A percentile compares a stretch with the other conserved stretches of the same genome.
Evolutionary conservation across 768 basidiomycete species (phyloP).

Genomic region (Tylopilus subfusipes): DNA sequence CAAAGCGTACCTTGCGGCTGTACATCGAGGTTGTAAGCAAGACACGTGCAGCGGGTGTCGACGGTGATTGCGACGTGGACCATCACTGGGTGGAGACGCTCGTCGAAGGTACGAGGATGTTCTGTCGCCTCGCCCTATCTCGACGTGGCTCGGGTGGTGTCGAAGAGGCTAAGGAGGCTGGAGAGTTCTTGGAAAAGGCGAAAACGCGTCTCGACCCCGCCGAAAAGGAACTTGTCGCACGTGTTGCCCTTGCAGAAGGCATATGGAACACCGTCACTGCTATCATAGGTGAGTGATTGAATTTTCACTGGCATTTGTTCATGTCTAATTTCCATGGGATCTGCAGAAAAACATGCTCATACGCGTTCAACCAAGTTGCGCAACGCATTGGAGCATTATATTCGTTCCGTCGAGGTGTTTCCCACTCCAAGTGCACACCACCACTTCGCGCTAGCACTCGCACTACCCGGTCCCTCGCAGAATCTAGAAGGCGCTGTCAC

Average conservation of each 20-base stretch:
- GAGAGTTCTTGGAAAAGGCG: conserved; percentile 56
- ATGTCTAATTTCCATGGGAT: neutral
- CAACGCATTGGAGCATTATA: conserved; percentile 50
- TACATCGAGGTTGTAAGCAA: conserved; percentile 86
- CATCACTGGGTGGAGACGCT: conserved; percentile 72
- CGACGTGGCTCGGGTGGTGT: conserved; percentile 40
- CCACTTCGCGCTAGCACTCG: conserved; percentile 75
- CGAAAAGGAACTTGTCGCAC: conserved; percentile 53
- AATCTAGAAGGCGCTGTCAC: conserved; percentile 66
- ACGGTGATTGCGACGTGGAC: conserved; percentile 59
- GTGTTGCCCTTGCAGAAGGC: conserved; percentile 66
- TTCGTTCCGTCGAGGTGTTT: conserved; percentile 43
- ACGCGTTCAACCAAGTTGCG: conserved; percentile 58
- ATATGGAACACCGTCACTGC: conserved; percentile 70
- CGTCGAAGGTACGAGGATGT: conserved; percentile 72
- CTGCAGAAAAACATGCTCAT: conserved; percentile 61
- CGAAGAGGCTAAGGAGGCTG: conserved; percentile 62
- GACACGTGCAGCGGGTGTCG: conserved; percentile 54
- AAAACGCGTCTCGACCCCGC: conserved; percentile 47
- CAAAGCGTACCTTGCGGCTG: conserved; percentile 70
- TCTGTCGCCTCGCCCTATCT: conserved; percentile 52
- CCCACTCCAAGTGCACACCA: conserved; percentile 62
- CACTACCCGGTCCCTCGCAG: conserved; percentile 59
- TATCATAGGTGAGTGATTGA: conserved; percentile 49
- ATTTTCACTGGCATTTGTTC: neutral